phyloP scores from a whole-genome alignment of 75 land plant species.

The Pinus albicaulis region DNA sequence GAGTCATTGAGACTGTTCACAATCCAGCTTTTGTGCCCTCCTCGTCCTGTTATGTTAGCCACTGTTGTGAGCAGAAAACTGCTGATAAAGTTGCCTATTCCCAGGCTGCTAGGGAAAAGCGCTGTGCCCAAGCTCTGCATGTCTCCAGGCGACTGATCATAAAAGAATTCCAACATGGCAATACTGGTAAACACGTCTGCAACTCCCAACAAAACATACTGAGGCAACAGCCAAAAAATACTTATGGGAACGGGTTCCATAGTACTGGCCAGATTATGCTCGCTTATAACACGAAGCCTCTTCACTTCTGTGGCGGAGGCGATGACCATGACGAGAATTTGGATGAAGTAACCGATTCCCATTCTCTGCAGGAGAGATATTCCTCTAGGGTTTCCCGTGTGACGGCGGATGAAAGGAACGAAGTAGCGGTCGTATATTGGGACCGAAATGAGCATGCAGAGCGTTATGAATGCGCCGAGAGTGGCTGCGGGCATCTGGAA shows the following conservation, averaged over 20 bases:
- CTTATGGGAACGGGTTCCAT: slow-evolving; percentile 76
- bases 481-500: slow-evolving; percentile 66
- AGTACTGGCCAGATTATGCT: slow-evolving; percentile 8
- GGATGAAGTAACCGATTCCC: slow-evolving; percentile 44
- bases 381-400: slow-evolving; percentile 44
- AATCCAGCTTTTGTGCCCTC: slow-evolving; percentile 68
- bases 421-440: slow-evolving; percentile 51
- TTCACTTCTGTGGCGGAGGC: slow-evolving; percentile 44
- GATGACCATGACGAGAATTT: slow-evolving; percentile 34
- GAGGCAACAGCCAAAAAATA: slow-evolving; percentile 80
- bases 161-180: slow-evolving; percentile 88
- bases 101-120: slow-evolving; percentile 74
- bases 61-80: slow-evolving; percentile 73
- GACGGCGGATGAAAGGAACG: slow-evolving; percentile 36
- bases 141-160: slow-evolving; percentile 76
- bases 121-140: slow-evolving; percentile 93
- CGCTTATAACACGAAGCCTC: slow-evolving; percentile 36
- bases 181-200: slow-evolving; percentile 71
- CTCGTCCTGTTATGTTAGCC: slow-evolving; percentile 42
- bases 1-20: slow-evolving; percentile 63
- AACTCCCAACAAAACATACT: slow-evolving; percentile 67
- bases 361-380: slow-evolving; percentile 47
- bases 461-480: slow-evolving; percentile 42
- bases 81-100: slow-evolving; percentile 80
- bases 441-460: slow-evolving; percentile 44